Evolutionary conservation across 2,329 filamentous ascomycete species (phyloP).

Genomic region (Bisporella sp.): DNA sequence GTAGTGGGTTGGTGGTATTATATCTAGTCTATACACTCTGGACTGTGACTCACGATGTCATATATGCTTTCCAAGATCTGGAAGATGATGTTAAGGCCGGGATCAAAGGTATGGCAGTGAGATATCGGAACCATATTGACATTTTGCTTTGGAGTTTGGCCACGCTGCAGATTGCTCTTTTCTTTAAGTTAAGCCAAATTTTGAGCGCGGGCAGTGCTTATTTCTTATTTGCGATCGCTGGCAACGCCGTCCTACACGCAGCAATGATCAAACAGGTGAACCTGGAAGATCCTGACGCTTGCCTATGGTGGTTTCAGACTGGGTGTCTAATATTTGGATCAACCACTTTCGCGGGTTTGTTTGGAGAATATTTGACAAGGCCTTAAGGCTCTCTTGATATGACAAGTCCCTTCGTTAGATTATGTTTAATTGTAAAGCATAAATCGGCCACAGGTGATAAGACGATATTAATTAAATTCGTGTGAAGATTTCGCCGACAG

Average conservation of each 20-base stretch:
- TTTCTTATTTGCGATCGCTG: not conserved
- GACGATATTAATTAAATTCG: too few relatives aligned
- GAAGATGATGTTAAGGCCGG: not conserved
- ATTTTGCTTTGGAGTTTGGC: not conserved
- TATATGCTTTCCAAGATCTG: not conserved
- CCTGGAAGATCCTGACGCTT: not conserved
- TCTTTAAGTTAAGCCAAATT: not conserved
- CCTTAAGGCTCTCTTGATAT: too few relatives aligned
- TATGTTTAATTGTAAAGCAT: too few relatives aligned
- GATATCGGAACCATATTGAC: not conserved
- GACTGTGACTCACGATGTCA: not conserved
- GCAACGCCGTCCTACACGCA: not conserved
- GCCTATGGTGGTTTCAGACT: not conserved
- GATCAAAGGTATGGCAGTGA: not conserved
- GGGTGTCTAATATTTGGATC: not conserved
- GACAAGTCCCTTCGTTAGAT: too few relatives aligned
- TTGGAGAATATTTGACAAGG: not conserved
- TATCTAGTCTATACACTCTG: not conserved
- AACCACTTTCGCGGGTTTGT: not conserved
- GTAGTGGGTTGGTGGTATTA: too few relatives aligned
- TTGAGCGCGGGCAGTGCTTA: not conserved
- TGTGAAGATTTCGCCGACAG: too few relatives aligned
- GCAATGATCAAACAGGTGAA: not conserved
- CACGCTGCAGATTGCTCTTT: not conserved
- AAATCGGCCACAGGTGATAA: too few relatives aligned